Conservation (phyloP, 805 yeast genomes). For the Cyberlindnera nakhonratchasimensis region DNA sequence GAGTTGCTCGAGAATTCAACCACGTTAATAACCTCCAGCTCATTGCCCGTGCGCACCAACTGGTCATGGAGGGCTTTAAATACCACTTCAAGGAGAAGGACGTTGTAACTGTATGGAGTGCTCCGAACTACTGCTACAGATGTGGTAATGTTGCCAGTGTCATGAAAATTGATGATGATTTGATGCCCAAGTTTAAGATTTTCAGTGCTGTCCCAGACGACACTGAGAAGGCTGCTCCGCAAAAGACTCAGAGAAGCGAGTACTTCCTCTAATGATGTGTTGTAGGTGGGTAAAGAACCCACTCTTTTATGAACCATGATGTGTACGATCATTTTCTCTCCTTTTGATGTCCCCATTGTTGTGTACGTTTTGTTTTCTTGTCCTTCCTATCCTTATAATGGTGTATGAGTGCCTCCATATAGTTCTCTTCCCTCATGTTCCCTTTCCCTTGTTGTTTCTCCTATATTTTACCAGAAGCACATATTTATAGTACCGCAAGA, state of each 20-base stretch:
- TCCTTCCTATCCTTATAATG: too few species aligned
- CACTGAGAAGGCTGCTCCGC: constrained; percentile 32
- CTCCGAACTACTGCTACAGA: constrained; percentile 95
- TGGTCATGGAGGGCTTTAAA: constrained; percentile 97
- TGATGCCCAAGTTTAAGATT: constrained; percentile 86
- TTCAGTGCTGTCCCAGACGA: constrained; percentile 96
- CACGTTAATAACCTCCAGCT: constrained; percentile 85
- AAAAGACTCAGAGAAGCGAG: constrained; percentile 33
- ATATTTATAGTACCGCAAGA: too few species aligned
- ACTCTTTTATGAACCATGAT: too few species aligned
- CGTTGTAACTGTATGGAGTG: constrained; percentile 97
- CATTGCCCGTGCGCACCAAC: constrained; percentile 95
- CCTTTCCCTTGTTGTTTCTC: too few species aligned
- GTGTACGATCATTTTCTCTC: too few species aligned
- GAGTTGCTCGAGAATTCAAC: constrained; percentile 93
- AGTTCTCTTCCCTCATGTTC: too few species aligned
- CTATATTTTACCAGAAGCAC: too few species aligned
- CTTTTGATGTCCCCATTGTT: too few species aligned
- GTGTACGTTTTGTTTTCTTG: too few species aligned
- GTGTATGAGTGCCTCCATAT: too few species aligned
- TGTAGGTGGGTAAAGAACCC: too few species aligned
- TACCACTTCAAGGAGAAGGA: constrained; percentile 89
- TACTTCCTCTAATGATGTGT: constrained; percentile 30
- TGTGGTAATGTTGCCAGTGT: constrained; percentile 99
- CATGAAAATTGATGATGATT: constrained; percentile 87